A percentile compares a stretch with the other conserved stretches of the same genome.
Evolutionary conservation across 805 yeast genomes (phyloP).

Genomic region (Kodamaea leandrae): DNA sequence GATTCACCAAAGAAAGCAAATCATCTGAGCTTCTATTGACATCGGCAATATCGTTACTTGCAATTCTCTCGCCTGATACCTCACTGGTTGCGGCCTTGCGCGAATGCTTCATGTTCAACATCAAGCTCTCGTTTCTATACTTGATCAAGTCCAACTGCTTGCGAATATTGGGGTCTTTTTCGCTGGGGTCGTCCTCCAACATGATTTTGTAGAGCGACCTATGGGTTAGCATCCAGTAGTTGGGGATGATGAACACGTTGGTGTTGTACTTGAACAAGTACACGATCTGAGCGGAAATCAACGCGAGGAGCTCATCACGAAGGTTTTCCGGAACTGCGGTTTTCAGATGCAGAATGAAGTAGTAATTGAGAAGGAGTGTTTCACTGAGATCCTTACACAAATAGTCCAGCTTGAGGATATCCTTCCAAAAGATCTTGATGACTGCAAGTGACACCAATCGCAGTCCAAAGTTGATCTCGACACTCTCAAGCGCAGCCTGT

Average conservation of each 20-base stretch:
- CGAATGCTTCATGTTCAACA: constrained; percentile 44
- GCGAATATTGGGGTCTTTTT: constrained; percentile 20
- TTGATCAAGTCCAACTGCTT: constrained; percentile 59
- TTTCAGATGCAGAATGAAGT: constrained; percentile 22
- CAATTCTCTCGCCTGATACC: constrained; percentile 2
- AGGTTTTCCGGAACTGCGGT: constrained; percentile 12
- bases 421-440: constrained; percentile 69
- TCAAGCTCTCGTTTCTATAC: constrained; percentile 69
- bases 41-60: constrained; percentile 16
- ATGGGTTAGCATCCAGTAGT: constrained; percentile 56
- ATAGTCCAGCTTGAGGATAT: constrained; percentile 53
- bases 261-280: constrained; percentile 49
- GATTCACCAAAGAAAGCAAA: constrained; percentile 30
- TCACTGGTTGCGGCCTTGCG: constrained; percentile 1
- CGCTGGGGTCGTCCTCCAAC: constrained; percentile 14
- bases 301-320: constrained; percentile 31
- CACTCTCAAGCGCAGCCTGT: constrained; percentile 8
- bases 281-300: constrained; percentile 29
- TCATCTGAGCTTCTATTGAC: constrained; percentile 28
- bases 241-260: constrained; percentile 63
- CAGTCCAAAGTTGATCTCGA: constrained; percentile 35
- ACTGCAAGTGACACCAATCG: constrained; percentile 43
- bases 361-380: constrained; percentile 49
- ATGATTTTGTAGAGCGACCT: constrained; percentile 44
- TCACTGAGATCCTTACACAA: constrained; percentile 66